Evolutionary conservation across 106 monocot genomes (phyloP), one percentile per base, ranked within the genome.

Genomic region (Allium sativum): DNA sequence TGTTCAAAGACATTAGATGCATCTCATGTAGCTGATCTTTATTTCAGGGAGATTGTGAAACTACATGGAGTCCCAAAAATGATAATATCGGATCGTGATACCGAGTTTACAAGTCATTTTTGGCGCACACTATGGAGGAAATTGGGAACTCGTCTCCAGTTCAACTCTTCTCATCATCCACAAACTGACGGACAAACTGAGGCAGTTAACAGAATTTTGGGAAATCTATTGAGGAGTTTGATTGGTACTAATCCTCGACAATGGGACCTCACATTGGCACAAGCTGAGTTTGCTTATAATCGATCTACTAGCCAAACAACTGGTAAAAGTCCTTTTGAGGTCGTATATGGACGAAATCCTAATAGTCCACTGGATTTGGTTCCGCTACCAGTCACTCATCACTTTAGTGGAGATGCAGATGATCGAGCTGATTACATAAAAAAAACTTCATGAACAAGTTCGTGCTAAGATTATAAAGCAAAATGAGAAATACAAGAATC

Each of bases 101-200:
- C 57, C 22, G 4, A 59, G 59, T 59, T 59, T 14, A 41, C 43
- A 43, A 42, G 59, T 59, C 13, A 59, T 41, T 59, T 59, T 42
- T 42, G 59, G 59, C 59, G 19, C 6, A 59, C 59, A 40, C 40
- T 59, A 13, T 59, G 40, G 59, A 7, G 59, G 40, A 59, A 59
- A 15, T 5, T 59, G 5, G 42, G 57, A 8, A 57, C 57, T 57
- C 8, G 3, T 20, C 40, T 59, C 4, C 3, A 59, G 1, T 59
- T 59, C 59, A 59, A 16, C 40, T 12, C 40, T 42, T 12, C 59
- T 12, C 15, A 14, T 12, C 40, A 59, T 41, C 59, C 59, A 12
- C 42, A 59, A 42, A 59, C n/a, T n/a, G n/a, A n/a, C n/a, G n/a
- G n/a, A n/a, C n/a, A n/a, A n/a, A n/a, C 42, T 42, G 59, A 59